Evolutionary conservation across 2,329 filamentous ascomycete species (phyloP).

Genomic region (Ascochyta viciae-villosae): DNA sequence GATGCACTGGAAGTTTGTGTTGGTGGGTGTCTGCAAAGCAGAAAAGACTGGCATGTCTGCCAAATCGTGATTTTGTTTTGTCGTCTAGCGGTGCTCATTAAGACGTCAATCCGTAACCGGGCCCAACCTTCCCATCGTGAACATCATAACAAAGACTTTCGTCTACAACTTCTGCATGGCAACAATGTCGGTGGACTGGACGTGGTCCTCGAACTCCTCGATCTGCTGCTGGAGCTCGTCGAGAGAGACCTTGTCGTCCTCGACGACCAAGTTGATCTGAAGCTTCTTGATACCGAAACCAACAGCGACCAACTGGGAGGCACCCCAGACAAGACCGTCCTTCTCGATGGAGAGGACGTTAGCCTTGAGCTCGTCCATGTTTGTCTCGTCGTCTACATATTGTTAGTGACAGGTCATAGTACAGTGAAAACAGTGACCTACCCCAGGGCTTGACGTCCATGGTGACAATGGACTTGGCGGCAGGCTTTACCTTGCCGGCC

Average conservation of each 20-base stretch:
- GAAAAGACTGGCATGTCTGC: constrained; percentile 32
- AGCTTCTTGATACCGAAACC: constrained; percentile 99
- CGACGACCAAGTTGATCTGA: constrained; percentile 96
- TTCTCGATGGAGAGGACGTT: constrained; percentile 83
- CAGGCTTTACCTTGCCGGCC: constrained; percentile 87
- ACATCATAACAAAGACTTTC: constrained; percentile 25
- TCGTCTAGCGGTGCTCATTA: constrained; percentile 44
- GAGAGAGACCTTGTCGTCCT: constrained; percentile 93
- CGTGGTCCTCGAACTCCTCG: constrained; percentile 86
- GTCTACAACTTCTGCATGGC: constrained; percentile 54
- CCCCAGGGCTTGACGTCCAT: constrained; percentile 99
- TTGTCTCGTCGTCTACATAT: constrained; percentile 81
- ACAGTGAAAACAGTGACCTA: constrained; percentile 57
- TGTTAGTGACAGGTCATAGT: constrained; percentile 27
- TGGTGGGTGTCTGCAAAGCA: constrained; percentile 21
- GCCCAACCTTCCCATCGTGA: constrained; percentile 34
- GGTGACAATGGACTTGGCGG: constrained; percentile 95
- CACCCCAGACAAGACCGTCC: constrained; percentile 97
- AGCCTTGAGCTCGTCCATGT: constrained; percentile 82
- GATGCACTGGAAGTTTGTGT: neutral
- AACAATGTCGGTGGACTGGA: constrained; percentile 94
- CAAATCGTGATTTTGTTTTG: constrained; percentile 32
- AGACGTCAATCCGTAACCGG: constrained; percentile 40
- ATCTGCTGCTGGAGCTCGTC: constrained; percentile 89
- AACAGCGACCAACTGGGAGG: constrained; percentile 84